Evolutionary conservation across 306 rosid genomes (phyloP).

Genomic region (Trifolium pratense): DNA sequence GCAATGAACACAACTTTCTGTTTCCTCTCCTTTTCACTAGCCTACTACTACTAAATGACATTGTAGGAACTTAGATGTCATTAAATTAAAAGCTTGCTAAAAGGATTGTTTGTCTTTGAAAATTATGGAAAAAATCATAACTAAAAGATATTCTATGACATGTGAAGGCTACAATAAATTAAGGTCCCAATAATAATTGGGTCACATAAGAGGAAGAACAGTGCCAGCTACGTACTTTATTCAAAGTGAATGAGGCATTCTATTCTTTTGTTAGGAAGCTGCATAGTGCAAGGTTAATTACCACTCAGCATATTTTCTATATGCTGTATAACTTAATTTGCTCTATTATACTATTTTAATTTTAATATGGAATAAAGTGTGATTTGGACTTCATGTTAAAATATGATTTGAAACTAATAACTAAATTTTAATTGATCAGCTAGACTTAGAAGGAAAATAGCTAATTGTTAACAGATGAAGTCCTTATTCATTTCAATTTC

Average conservation of each 20-base stretch:
- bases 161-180: constrained; percentile 42
- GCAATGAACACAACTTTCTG: not conserved
- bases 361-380: constrained; percentile 15
- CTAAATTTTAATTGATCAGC: not conserved
- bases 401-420: constrained; percentile 28
- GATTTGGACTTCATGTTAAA: constrained; percentile 21
- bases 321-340: constrained; percentile 4
- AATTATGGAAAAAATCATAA: constrained; percentile 8
- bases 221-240: constrained; percentile 54
- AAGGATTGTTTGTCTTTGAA: constrained; percentile 3
- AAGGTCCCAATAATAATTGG: constrained; percentile 43
- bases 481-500: not conserved
- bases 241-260: constrained; percentile 44
- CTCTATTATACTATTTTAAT: not conserved
- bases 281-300: constrained; percentile 33
- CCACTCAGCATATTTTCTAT: not conserved
- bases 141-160: constrained; percentile 34
- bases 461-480: too few relatives aligned
- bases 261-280: constrained; percentile 33
- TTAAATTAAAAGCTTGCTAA: constrained; percentile 23
- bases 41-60: not conserved
- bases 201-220: constrained; percentile 34
- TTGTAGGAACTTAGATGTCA: not conserved
- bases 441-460: too few relatives aligned
- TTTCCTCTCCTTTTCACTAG: not conserved